Percentiles rank a stretch among this genome's conserved stretches.
Evolutionary conservation across 495 filamentous ascomycete species (phyloP).

Genomic region (Physcia stellaris): DNA sequence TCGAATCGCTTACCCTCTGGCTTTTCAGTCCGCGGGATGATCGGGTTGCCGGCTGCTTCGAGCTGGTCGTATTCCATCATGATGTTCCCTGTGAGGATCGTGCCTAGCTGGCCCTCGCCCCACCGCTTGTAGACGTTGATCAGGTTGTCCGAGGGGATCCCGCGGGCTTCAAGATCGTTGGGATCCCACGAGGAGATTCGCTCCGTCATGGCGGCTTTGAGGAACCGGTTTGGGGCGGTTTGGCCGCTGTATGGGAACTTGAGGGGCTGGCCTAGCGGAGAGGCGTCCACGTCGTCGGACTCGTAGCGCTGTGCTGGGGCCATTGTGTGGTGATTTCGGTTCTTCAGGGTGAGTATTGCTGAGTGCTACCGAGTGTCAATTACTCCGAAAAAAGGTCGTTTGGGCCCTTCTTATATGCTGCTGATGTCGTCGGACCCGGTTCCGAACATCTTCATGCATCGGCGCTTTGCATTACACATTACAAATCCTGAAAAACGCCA

Average conservation of each 20-base stretch:
- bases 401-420: too few relatives aligned
- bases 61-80: constrained; percentile 46
- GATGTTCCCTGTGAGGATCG: constrained; percentile 49
- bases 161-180: constrained; percentile 31
- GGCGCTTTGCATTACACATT: too few relatives aligned
- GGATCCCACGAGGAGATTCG: constrained; percentile 41
- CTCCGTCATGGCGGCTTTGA: constrained; percentile 55
- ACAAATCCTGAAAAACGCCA: too few relatives aligned
- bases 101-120: constrained; percentile 43
- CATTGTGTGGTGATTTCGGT: too few relatives aligned
- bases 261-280: constrained; percentile 40
- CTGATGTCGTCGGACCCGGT: too few relatives aligned
- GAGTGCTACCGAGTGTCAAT: too few relatives aligned
- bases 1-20: constrained; percentile 43
- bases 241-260: constrained; percentile 42
- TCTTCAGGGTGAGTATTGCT: too few relatives aligned
- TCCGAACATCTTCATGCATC: too few relatives aligned
- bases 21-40: constrained; percentile 34
- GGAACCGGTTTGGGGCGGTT: constrained; percentile 38
- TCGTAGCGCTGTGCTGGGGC: constrained; percentile 14
- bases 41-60: constrained; percentile 41
- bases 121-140: constrained; percentile 46
- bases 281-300: constrained; percentile 26
- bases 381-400: too few relatives aligned
- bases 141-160: constrained; percentile 42